These are phyloP conservation scores for Dalbergia cochinchinensis DNA, from an alignment of 306 rosid species.

Conservation along the genomic window DNA sequence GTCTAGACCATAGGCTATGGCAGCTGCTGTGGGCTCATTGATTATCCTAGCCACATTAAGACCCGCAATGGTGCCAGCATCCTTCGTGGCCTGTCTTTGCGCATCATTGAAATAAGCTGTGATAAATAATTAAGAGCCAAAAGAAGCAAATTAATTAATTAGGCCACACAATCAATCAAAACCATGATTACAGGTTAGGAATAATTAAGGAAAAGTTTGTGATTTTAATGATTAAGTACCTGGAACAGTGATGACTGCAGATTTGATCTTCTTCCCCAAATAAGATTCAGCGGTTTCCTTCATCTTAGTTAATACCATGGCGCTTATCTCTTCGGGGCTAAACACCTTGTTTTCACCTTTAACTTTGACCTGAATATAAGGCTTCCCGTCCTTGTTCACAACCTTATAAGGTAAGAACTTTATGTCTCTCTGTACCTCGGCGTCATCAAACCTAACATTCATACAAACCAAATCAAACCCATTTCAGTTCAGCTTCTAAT, in stretches of 20 bases:
- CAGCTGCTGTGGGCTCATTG: conserved; percentile 67
- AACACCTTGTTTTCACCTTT: conserved; percentile 66
- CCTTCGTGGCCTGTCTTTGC: conserved; percentile 67
- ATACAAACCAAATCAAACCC: not conserved
- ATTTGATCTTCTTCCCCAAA: conserved; percentile 63
- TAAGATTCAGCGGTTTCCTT: conserved; percentile 66
- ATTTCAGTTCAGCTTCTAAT: not conserved
- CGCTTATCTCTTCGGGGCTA: conserved; percentile 71
- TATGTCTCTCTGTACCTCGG: conserved; percentile 64
- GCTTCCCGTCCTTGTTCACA: conserved; percentile 68
- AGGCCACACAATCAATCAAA: not conserved
- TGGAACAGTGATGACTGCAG: conserved; percentile 65
- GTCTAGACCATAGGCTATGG: conserved; percentile 65
- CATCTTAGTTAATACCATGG: conserved; percentile 64
- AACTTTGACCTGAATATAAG: conserved; percentile 59
- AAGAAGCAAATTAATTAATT: conserved; percentile 26
- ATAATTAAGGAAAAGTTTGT: not conserved
- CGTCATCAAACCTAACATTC: conserved; percentile 54
- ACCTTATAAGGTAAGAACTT: conserved; percentile 62
- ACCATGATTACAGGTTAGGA: not conserved
- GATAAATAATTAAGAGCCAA: not conserved
- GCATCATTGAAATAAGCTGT: conserved; percentile 71
- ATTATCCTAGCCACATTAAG: conserved; percentile 60
- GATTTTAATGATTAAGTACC: conserved; percentile 39
- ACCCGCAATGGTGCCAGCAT: conserved; percentile 61